Base-by-base conservation (phyloP, 202 grass and related monocot genomes). In the Schoenoplectus triqueter region DNA sequence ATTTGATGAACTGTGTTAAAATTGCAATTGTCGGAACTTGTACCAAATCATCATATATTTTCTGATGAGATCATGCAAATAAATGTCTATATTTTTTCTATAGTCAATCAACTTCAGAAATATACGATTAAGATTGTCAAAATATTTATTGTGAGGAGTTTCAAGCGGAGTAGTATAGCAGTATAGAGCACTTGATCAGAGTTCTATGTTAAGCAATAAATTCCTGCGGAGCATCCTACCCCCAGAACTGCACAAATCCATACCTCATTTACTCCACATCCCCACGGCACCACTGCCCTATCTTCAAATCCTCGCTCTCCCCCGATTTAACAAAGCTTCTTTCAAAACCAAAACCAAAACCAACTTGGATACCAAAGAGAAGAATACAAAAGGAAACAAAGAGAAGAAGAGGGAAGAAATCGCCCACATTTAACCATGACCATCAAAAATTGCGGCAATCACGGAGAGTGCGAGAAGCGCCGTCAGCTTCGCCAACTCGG, bases 391-490 rank as follows among this genome's bases (percentile, higher is more conserved):
- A 5, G 11, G 66, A 18, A 40, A 82, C 3, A 50, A 67, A 52
- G 13, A 40, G 44, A 70, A 41, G 1, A 4, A 50, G 49, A 82
- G 39, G 47, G 17, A 22, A 41, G 11, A 70, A 40, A 77, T 0
- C 31, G 19, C 41, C 13, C 3, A 70, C 13, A 56, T 40, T 78
- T 13, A 45, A 20, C 18, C 47, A 94, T 94, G 92, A 2, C 85
- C 60, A 65, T 84, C 19, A 94, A 89, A 84, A 66, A 75, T 60
- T 94, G 89, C 68, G 83, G 74, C 79, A 88, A 86, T 3, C 89
- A 93, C 88, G 92, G 87, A 51, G 88, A 89, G 59, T 93, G 92
- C 88, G 88, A 93, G 72, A 40, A 83, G 1, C 0, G 60, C 0
- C 78, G 77, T 0, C 18, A 76, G 0, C 73, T 60, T 45, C 83